phyloP scores from a whole-genome alignment of 75 land plant species.

The Cunninghamia lanceolata region DNA sequence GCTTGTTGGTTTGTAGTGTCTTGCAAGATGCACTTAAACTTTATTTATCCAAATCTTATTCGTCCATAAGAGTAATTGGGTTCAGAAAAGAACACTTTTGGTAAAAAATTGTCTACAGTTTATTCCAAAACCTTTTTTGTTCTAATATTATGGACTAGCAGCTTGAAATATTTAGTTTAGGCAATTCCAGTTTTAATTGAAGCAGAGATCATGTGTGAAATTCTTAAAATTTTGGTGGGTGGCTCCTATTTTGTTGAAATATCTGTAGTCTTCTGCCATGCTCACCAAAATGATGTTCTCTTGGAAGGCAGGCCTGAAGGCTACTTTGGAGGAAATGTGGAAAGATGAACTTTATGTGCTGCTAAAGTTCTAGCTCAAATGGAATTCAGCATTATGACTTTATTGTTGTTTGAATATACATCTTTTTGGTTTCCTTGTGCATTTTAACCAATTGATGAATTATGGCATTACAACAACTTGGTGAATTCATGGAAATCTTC shows the following conservation, averaged over 20 bases:
- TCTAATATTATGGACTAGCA: no score
- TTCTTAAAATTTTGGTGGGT: neutral
- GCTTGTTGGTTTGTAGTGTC: neutral
- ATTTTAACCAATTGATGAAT: neutral
- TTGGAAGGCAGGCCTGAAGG: neutral
- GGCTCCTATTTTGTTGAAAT: neutral
- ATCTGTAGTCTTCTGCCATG: neutral
- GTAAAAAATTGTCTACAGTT: no score
- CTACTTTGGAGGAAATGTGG: neutral
- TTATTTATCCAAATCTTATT: neutral
- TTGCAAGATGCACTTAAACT: neutral
- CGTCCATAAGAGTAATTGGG: neutral
- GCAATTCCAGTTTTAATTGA: neutral
- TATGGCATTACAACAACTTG: neutral
- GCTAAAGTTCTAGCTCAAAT: neutral
- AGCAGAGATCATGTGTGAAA: neutral
- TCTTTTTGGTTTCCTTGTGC: neutral
- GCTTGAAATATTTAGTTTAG: no score
- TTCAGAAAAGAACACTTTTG: no score
- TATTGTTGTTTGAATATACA: neutral
- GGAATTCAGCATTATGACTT: neutral
- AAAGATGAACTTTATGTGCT: neutral
- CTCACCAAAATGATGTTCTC: neutral
- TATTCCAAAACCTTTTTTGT: no score
- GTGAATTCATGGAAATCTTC: neutral